Evolutionary conservation across 495 filamentous ascomycete species (phyloP).

Genomic region (Choiromyces venosus): DNA sequence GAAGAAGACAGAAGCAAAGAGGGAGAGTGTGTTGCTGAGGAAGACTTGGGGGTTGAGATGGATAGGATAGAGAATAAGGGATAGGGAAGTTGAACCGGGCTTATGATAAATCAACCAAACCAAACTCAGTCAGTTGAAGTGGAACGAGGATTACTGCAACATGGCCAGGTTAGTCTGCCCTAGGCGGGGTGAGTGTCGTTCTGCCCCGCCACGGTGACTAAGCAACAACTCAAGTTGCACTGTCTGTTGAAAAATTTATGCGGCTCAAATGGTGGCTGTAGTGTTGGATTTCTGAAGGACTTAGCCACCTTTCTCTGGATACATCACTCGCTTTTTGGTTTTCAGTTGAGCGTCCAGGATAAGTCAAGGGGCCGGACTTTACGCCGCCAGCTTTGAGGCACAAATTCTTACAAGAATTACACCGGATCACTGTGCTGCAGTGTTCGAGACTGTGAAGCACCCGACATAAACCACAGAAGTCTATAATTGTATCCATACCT

Average conservation of each 20-base stretch:
- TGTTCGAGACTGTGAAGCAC: not conserved
- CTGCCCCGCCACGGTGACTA: not conserved
- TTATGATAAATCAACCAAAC: not conserved
- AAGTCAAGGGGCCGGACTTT: not conserved
- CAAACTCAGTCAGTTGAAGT: not conserved
- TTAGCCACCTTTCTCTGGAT: not conserved
- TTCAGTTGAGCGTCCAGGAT: not conserved
- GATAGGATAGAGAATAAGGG: not conserved
- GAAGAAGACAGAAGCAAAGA: not conserved
- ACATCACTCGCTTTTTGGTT: not conserved
- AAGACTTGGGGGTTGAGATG: not conserved
- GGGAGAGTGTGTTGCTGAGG: not conserved
- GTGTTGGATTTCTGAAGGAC: not conserved
- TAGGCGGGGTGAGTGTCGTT: not conserved
- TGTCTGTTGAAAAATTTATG: not conserved
- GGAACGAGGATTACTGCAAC: not conserved
- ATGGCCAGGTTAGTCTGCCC: not conserved
- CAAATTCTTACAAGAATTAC: not conserved
- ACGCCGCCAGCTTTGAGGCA: not conserved
- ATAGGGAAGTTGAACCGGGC: not conserved
- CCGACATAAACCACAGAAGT: no score
- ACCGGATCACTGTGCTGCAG: not conserved
- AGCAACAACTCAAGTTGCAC: not conserved
- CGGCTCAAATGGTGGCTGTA: not conserved
- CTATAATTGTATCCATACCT: not conserved